Evolutionary conservation across 139 green algal species (phyloP).

Genomic region (Eudorina sp.): DNA sequence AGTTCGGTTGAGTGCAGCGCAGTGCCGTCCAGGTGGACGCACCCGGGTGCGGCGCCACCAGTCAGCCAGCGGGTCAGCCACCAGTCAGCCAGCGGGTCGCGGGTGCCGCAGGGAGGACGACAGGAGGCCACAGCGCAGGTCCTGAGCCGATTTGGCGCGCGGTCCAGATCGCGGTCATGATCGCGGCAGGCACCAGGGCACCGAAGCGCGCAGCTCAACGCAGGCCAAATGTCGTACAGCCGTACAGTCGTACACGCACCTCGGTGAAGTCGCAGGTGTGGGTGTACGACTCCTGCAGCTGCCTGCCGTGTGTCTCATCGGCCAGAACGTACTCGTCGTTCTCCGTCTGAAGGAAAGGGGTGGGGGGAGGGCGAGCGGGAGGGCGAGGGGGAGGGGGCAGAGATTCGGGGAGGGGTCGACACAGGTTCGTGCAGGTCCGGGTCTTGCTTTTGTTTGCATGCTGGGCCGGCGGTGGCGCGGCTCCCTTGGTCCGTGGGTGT

Average conservation of each 20-base stretch:
- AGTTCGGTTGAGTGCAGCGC: neutral
- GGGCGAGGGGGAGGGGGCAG: neutral
- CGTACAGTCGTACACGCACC: neutral
- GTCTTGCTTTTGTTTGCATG: too few species aligned
- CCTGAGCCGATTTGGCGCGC: neutral
- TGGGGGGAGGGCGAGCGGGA: neutral
- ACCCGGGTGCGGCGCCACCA: too few species aligned
- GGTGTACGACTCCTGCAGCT: constrained; percentile 15
- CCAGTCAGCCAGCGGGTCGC: too few species aligned
- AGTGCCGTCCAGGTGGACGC: too few species aligned
- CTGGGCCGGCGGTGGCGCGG: too few species aligned
- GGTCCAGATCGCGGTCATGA: too few species aligned
- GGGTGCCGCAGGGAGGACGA: too few species aligned
- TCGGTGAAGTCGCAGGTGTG: neutral
- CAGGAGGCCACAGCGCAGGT: neutral
- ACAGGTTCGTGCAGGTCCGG: neutral
- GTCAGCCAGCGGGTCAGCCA: too few species aligned
- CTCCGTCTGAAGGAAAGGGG: neutral
- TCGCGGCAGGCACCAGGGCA: too few species aligned
- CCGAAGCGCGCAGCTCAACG: too few species aligned
- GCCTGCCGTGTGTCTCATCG: neutral
- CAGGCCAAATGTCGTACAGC: neutral
- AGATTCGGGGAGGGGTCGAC: neutral
- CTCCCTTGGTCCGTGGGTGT: too few species aligned
- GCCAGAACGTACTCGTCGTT: neutral